A percentile compares a stretch with the other conserved stretches of the same genome.
phyloP scores from a whole-genome alignment of 2,329 filamentous ascomycete species.

The Chalaropsis thielavioides region DNA sequence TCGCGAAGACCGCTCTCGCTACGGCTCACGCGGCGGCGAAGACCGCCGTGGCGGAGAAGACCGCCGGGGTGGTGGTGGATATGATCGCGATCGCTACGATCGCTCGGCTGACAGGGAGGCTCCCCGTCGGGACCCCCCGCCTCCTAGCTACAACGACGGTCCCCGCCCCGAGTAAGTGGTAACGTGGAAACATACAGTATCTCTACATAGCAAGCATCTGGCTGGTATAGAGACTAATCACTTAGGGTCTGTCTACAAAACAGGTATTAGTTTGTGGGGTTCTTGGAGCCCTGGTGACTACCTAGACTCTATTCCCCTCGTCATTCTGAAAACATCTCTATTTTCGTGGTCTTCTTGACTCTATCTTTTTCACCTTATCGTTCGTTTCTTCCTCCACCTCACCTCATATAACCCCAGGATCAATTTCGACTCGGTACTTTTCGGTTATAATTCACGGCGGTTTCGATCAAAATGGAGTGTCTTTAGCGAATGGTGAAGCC shows the following conservation, averaged over 20 bases:
- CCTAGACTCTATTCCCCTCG: neutral
- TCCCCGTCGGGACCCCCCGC: conserved; percentile 28
- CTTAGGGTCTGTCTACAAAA: conserved; percentile 9
- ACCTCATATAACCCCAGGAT: conserved; percentile 8
- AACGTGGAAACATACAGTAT: conserved; percentile 4
- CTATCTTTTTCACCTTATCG: conserved; percentile 1
- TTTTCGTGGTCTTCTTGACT: conserved; percentile 1
- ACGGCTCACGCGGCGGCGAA: conserved; percentile 26
- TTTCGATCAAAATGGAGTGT: conserved; percentile 16
- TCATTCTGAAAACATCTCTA: neutral
- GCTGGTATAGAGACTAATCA: conserved; percentile 15
- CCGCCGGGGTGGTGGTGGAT: conserved; percentile 29
- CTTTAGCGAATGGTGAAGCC: conserved; percentile 12
- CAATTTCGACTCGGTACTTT: conserved; percentile 10
- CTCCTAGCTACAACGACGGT: conserved; percentile 29
- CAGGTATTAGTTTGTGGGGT: conserved; percentile 11
- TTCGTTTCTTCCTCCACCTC: conserved; percentile 6
- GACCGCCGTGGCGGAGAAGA: conserved; percentile 27
- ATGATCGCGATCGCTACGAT: conserved; percentile 37
- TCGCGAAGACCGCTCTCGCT: conserved; percentile 24
- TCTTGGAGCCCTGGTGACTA: neutral
- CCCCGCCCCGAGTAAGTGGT: conserved; percentile 28
- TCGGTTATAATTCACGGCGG: conserved; percentile 15
- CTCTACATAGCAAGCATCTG: conserved; percentile 9
- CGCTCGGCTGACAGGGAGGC: conserved; percentile 31